phyloP scores from a whole-genome alignment of 2,329 filamentous ascomycete species.

The Dactylellina haptotyla region DNA sequence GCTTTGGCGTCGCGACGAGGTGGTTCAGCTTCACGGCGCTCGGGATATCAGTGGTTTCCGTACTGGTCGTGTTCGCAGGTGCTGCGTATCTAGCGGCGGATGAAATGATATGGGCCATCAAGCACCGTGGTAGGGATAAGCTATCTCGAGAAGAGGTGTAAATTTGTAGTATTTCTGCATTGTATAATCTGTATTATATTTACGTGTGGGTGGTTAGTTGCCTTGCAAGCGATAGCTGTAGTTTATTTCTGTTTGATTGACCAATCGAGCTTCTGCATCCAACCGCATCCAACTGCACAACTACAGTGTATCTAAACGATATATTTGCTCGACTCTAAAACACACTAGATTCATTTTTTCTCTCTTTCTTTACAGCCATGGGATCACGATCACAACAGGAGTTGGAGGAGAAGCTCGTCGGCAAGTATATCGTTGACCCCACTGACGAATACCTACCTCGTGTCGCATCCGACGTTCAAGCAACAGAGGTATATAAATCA shows the following conservation, averaged over 20 bases:
- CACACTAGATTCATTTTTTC: too few species aligned
- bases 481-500: not conserved
- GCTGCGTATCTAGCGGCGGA: conserved; percentile 3
- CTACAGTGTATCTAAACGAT: too few species aligned
- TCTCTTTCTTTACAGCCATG: too few species aligned
- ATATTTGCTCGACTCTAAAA: too few species aligned
- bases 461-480: too few species aligned
- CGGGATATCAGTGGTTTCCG: not conserved
- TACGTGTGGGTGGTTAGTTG: not conserved
- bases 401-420: conserved; percentile 56
- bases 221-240: not conserved
- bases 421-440: conserved; percentile 57
- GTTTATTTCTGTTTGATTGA: too few species aligned
- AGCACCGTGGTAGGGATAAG: conserved; percentile 1
- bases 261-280: too few species aligned
- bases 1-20: not conserved
- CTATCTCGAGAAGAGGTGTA: not conserved
- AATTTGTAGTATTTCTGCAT: not conserved
- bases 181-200: not conserved
- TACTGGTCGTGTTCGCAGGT: not conserved
- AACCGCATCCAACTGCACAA: too few species aligned
- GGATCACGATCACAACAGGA: conserved; percentile 32
- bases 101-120: conserved; percentile 3
- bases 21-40: conserved; percentile 12
- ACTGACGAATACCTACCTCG: too few species aligned